A percentile compares a stretch with the other conserved stretches of the same genome.
Conservation (phyloP, 345 rosid species). For the Ceriops tagal region DNA sequence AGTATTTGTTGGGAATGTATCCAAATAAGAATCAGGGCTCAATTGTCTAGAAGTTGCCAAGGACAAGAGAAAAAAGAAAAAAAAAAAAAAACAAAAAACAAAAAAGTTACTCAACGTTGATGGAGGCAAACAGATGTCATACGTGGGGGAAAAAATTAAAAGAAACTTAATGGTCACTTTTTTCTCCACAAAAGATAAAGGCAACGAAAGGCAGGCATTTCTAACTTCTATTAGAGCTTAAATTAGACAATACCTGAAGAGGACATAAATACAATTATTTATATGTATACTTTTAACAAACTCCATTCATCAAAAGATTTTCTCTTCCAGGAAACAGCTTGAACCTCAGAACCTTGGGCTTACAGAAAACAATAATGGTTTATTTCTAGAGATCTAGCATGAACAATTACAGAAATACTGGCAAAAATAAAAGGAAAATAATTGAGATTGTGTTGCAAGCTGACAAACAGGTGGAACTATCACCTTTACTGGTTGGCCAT, state of each 20-base stretch:
- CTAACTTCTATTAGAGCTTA: neutral
- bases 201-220: too few relatives aligned
- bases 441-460: neutral
- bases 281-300: too few relatives aligned
- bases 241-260: neutral
- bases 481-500: constrained; percentile 22
- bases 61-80: too few relatives aligned
- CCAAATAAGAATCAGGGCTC: too few relatives aligned
- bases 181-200: neutral
- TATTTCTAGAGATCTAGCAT: neutral
- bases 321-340: too few relatives aligned
- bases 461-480: constrained; percentile 9
- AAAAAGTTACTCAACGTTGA: neutral
- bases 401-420: neutral
- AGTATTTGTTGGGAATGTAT: too few relatives aligned
- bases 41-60: too few relatives aligned
- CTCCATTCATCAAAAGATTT: too few relatives aligned
- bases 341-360: neutral
- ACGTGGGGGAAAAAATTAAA: neutral
- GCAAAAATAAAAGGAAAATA: neutral
- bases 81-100: too few relatives aligned
- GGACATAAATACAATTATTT: neutral
- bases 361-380: neutral
- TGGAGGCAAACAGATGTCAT: neutral
- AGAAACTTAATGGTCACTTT: neutral